Evolutionary conservation across 2,329 filamentous ascomycete genomes (phyloP).

Genomic region (Neofusicoccum umdonicola): DNA sequence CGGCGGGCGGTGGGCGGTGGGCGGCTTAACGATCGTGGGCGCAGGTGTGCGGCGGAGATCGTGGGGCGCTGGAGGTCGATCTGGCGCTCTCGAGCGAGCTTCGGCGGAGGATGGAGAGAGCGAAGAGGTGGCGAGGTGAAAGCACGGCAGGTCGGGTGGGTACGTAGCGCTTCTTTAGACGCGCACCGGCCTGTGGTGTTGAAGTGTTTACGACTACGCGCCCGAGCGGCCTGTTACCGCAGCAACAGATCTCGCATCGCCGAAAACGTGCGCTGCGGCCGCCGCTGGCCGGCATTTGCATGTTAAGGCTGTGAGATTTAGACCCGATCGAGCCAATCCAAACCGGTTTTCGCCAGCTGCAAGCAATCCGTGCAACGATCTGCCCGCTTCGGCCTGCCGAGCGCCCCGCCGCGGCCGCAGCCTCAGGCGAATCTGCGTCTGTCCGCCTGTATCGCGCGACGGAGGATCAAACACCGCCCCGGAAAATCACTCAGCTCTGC

Average conservation of each 20-base stretch:
- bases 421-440: neutral
- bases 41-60: neutral
- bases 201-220: neutral
- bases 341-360: constrained; percentile 9
- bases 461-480: constrained; percentile 3
- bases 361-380: constrained; percentile 14
- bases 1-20: too few relatives aligned
- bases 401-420: neutral
- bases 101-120: neutral
- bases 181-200: constrained; percentile 12
- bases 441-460: neutral
- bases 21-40: constrained; percentile 1
- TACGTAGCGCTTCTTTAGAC: constrained; percentile 15
- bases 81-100: neutral
- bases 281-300: neutral
- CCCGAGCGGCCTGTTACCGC: neutral
- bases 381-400: neutral
- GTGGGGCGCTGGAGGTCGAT: neutral
- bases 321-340: constrained; percentile 9
- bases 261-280: neutral
- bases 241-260: neutral
- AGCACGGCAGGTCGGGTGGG: neutral
- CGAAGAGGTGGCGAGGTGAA: neutral
- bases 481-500: constrained; percentile 9
- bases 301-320: constrained; percentile 1